phyloP scores from a whole-genome alignment of 306 rosid genomes.

The Amphicarpaea edgeworthii region DNA sequence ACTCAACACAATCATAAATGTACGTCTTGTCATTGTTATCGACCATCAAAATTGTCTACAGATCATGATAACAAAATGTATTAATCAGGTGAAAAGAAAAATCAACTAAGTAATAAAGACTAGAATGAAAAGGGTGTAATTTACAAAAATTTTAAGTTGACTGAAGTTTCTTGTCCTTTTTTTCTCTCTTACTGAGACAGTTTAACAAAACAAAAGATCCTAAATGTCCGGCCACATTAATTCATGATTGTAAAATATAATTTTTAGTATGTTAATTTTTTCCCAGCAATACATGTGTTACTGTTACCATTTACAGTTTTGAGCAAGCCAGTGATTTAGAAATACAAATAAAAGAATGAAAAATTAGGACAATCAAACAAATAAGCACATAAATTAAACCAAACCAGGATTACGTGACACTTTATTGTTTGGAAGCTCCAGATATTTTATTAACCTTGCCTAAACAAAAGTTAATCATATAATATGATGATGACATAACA shows the following conservation, averaged over 20 bases:
- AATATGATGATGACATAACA: neutral
- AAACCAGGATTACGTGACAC: neutral
- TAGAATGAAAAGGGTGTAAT: neutral
- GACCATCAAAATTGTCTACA: neutral
- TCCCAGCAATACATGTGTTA: no score
- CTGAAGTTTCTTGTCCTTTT: neutral
- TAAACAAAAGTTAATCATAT: neutral
- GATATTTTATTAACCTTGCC: neutral
- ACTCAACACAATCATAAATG: neutral
- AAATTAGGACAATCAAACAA: neutral
- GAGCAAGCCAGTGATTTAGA: neutral
- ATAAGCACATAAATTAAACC: neutral
- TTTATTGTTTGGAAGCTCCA: constrained; percentile 19
- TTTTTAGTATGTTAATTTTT: no score
- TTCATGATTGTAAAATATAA: no score
- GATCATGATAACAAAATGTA: neutral
- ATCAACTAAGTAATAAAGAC: neutral
- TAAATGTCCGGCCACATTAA: no score
- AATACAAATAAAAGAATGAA: neutral
- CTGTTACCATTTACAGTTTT: neutral
- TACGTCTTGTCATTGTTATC: neutral
- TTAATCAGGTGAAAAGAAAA: neutral
- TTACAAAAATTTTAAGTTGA: no score
- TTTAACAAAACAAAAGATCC: no score
- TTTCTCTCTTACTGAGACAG: neutral